phyloP scores from a whole-genome alignment of 2,329 filamentous ascomycete species.

The Colletotrichum simmondsii region DNA sequence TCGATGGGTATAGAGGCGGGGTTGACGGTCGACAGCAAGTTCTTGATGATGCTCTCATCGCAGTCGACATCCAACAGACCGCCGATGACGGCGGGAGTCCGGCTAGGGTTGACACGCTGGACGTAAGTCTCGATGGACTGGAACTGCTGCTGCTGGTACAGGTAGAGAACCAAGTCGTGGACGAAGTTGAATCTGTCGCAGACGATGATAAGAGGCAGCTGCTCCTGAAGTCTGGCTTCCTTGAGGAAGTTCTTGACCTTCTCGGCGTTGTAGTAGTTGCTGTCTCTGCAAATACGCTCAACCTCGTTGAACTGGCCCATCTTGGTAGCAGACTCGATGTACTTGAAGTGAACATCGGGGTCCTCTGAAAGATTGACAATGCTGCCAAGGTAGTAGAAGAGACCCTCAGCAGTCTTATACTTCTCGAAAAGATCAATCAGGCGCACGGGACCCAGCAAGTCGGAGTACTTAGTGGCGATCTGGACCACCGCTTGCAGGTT shows the following conservation, averaged over 20 bases:
- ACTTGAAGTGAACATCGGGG: conserved; percentile 97
- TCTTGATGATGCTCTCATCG: conserved; percentile 96
- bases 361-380: conserved; percentile 98
- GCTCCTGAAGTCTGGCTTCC: conserved; percentile 90
- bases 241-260: conserved; percentile 99
- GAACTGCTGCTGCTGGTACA: conserved; percentile 99
- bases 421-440: conserved; percentile 97
- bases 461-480: conserved; percentile 97
- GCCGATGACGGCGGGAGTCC: conserved; percentile 92
- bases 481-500: conserved; percentile 96
- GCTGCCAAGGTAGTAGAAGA: conserved; percentile 98
- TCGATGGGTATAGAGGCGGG: conserved; percentile 90
- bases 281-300: conserved; percentile 96
- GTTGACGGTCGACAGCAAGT: conserved; percentile 85
- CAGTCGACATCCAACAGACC: conserved; percentile 96
- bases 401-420: conserved; percentile 95
- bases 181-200: conserved; percentile 99
- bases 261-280: conserved; percentile 88
- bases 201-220: conserved; percentile 96
- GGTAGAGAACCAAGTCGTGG: conserved; percentile 93
- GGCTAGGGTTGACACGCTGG: conserved; percentile 91
- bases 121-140: conserved; percentile 99
- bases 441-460: conserved; percentile 86
- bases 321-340: conserved; percentile 95
- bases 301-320: conserved; percentile 96